Evolutionary conservation across 345 rosid species (phyloP).

Genomic region (Kandelia obovata): DNA sequence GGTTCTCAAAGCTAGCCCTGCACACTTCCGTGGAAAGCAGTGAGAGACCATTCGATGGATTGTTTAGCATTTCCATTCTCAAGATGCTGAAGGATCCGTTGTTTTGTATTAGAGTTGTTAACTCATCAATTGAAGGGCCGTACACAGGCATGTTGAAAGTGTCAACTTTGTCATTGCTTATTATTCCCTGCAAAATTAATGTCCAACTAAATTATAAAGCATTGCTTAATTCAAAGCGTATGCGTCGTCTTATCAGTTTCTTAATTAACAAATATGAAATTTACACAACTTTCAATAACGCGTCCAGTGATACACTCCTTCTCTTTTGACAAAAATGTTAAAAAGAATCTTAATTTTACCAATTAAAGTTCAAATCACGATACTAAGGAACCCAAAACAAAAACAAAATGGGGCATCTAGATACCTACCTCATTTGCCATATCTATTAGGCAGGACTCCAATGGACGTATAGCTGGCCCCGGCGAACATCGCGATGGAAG

Average conservation of each 20-base stretch:
- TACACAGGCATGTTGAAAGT: background rate
- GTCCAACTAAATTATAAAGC: no score
- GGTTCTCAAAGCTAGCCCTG: conserved; percentile 2
- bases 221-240: no score
- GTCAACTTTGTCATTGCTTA: background rate
- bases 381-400: no score
- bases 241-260: no score
- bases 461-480: background rate
- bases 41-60: no score
- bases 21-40: background rate
- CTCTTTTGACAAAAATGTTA: no score
- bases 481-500: conserved; percentile 1
- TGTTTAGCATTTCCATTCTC: background rate
- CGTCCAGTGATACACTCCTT: no score
- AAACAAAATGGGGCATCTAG: background rate
- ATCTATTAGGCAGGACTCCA: conserved; percentile 16
- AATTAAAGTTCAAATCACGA: no score
- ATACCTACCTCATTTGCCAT: conserved; percentile 16
- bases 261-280: no score
- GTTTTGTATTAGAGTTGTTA: background rate
- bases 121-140: conserved; percentile 13
- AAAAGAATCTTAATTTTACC: no score
- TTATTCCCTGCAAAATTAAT: conserved; percentile 1
- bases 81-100: background rate
- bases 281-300: no score